Conservation (phyloP, 192 early-diverging fungal genomes). For the Entomortierella parvispora region DNA sequence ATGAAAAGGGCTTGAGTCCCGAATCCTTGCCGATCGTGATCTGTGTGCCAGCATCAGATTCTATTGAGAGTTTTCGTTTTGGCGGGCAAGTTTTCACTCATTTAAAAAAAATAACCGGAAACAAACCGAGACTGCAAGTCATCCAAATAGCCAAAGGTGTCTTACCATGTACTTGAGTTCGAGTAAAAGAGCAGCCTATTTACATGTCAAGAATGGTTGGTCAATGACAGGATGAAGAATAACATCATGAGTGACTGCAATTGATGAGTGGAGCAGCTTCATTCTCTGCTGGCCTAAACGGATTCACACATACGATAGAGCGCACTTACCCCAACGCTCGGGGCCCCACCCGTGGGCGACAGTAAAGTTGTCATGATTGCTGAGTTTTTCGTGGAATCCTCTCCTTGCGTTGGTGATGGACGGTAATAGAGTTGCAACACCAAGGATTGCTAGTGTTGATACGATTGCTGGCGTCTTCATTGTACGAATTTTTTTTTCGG, state of each 20-base stretch:
- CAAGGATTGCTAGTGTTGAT: neutral
- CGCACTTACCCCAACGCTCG: conserved; percentile 42
- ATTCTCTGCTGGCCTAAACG: no score
- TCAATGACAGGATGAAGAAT: neutral
- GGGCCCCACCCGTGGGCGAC: conserved; percentile 41
- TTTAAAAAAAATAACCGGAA: no score
- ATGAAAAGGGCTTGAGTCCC: conserved; percentile 27
- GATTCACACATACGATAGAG: no score
- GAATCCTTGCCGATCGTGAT: conserved; percentile 45
- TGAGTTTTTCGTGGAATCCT: conserved; percentile 17
- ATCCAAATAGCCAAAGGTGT: no score
- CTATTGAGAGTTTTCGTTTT: neutral
- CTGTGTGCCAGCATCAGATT: conserved; percentile 3
- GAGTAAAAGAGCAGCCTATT: conserved; percentile 35
- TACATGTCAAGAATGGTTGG: neutral
- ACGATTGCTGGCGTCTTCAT: neutral
- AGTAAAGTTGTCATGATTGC: conserved; percentile 36
- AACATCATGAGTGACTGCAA: no score
- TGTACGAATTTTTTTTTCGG: neutral
- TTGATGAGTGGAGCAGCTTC: no score
- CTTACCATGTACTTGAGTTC: conserved; percentile 7
- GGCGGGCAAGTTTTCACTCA: no score
- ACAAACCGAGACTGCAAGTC: no score
- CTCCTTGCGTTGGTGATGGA: neutral
- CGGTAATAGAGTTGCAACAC: neutral